A percentile compares a stretch with the other conserved stretches of the same genome.
Conservation (phyloP, 2,329 filamentous ascomycete genomes). For the Xylaria sp. region DNA sequence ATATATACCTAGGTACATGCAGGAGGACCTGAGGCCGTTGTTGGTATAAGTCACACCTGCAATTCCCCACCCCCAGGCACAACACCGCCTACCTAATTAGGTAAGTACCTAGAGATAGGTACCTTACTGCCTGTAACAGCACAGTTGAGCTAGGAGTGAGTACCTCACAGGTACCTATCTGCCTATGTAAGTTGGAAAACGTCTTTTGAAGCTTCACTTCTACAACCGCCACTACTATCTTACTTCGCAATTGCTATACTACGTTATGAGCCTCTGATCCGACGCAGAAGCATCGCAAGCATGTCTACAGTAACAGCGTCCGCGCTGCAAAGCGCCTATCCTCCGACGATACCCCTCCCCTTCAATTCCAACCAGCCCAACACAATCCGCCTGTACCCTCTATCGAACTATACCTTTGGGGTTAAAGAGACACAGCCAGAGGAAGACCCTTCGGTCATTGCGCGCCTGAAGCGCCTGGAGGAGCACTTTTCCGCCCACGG, state of each 20-base stretch:
- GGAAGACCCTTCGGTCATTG: constrained; percentile 94
- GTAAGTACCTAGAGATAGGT: not conserved
- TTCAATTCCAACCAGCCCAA: constrained; percentile 91
- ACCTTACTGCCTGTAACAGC: not conserved
- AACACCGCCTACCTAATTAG: constrained; percentile 1
- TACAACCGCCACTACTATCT: not conserved
- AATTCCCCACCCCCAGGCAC: not conserved
- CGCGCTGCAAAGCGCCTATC: constrained; percentile 76
- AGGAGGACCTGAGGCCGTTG: not conserved
- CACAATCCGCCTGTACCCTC: constrained; percentile 88
- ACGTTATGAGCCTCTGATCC: constrained; percentile 7
- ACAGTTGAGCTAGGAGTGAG: not conserved
- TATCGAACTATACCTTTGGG: constrained; percentile 98
- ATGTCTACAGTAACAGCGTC: constrained; percentile 88
- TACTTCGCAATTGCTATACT: not conserved
- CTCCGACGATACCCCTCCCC: constrained; percentile 77
- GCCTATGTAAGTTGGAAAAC: not conserved
- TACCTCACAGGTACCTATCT: not conserved
- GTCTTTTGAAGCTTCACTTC: not conserved
- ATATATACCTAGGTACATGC: too few species aligned
- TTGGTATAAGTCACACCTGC: not conserved
- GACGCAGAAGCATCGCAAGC: not conserved
- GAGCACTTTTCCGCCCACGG: constrained; percentile 91
- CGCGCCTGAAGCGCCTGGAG: constrained; percentile 90
- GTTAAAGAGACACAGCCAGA: constrained; percentile 98